Base-by-base conservation (phyloP, 2,329 filamentous ascomycete species). In the Scleromitrula shiraiana region DNA sequence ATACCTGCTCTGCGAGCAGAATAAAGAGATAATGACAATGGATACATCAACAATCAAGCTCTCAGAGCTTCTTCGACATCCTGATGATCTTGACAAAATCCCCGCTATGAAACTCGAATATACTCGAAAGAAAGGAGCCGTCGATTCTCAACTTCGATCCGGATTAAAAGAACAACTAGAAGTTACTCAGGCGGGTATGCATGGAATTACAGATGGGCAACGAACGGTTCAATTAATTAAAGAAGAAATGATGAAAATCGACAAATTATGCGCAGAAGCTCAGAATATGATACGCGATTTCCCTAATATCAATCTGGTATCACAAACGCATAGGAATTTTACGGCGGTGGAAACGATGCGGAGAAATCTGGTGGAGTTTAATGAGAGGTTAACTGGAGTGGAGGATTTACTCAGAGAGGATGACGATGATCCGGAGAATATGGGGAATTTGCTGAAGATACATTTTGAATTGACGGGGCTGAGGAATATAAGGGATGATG, bases 281-380 rank as follows among this genome's bases (percentile, higher is more conserved):
- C 91, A 97, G 72, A 88, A 88, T 65, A 96, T 96, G 81, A 95
- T 98, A 62, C 83, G 86, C 62, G 93, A 98, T 72, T 97, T 98
- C 68, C 84, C 85, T 29, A 88, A 88, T 63, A 93, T 95, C 73
- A 93, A 94, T 66, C 72, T 88, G 52, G 86, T 94, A 46, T 91
- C 91, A 47, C 88, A 95, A 68, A 93, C 94, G 56, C 93, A 98
- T 69, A 80, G 91, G 55, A 96, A 98, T 70, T 98, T 98, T 64
- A 88, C 86, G 61, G 88, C 88, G 38, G 90, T 95, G 52, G 84
- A 96, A 71, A 81, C 84, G 59, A 96, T 98, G 89, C 88, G 91
- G 64, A 80, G 77, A 58, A 90, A 94, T 59, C 78, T 98, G 59
- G 87, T 95, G 68, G 85, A 77, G 12, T 97, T 98, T 61, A 85